Evolutionary conservation across 129 eudicot genomes (phyloP).

Genomic region (sunflower (Helianthus annuus)): DNA sequence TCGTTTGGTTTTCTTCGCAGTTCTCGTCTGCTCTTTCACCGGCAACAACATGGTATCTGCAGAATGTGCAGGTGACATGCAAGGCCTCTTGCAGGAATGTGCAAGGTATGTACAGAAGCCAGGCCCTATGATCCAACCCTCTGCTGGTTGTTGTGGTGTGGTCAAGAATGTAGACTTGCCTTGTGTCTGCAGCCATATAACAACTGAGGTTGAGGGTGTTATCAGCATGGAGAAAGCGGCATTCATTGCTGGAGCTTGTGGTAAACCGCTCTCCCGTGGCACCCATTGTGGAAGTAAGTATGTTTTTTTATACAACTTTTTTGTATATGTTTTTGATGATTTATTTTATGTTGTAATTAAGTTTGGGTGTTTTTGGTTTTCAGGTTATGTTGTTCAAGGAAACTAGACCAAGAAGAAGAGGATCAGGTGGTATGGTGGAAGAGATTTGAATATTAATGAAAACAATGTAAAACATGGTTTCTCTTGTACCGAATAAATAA

Average conservation of each 20-base stretch:
- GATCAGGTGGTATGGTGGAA: not conserved
- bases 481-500: constrained; percentile 25
- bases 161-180: constrained; percentile 47
- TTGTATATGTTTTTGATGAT: no score
- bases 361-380: constrained; percentile 1
- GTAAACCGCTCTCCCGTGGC: constrained; percentile 53
- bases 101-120: constrained; percentile 45
- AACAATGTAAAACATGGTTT: constrained; percentile 5
- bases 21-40: constrained; percentile 1
- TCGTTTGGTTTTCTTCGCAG: constrained; percentile 12
- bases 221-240: constrained; percentile 68
- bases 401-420: constrained; percentile 4
- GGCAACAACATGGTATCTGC: constrained; percentile 31
- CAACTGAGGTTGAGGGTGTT: constrained; percentile 40
- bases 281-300: constrained; percentile 68
- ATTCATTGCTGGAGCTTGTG: constrained; percentile 58
- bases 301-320: no score
- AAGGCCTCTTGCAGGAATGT: constrained; percentile 58
- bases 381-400: constrained; percentile 36
- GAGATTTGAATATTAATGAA: constrained; percentile 12
- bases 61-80: constrained; percentile 56
- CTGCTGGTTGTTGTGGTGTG: constrained; percentile 53
- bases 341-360: no score
- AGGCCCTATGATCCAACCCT: constrained; percentile 50
- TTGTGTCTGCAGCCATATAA: constrained; percentile 53